Base-by-base conservation (phyloP, 768 basidiomycete genomes). In the Sistotremastrum suecicum region DNA sequence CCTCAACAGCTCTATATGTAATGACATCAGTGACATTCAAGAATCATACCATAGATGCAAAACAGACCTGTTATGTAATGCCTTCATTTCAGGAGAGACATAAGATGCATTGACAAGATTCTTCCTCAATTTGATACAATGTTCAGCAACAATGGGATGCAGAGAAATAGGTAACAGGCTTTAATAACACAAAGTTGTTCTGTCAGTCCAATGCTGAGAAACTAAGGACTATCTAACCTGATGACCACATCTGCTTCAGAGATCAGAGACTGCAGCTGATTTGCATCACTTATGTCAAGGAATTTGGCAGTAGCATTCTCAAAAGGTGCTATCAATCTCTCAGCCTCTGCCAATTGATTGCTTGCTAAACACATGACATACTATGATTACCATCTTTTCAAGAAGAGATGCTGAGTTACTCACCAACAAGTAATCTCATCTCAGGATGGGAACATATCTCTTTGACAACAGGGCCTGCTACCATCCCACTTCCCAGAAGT, bases 31-130 rank as follows among this genome's bases (percentile, higher is more conserved):
- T 9, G 11, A 30, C 7, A 11, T 5, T 1, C 30, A 3, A 28
- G 6, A 5, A 43, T 12, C 20, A 49, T 2, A 3, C 42, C 10
- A 11, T 41, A 31, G 12, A 8, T 5, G 42, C 9, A 3, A 41
- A 5, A 51, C 75, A 29, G 52, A 89, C 88, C 61, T 58, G 7
- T 69, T 51, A 55, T 89, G 67, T 12, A 94, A 59, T 0, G 62
- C 63, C 5, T 67, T 63, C 89, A 95, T 95, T 6, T 70, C 76
- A 0, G 73, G 72, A 1, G 86, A 87, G 51, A 84, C 79, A 57
- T 97, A 97, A 3, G 89, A 92, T 0, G 92, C 89, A 0, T 92
- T 95, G 44, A 97, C 76, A 46, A 97, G 70, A 51, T 92, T 83
- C 50, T 80, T 85, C 7, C 63, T 53, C 49, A 78, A 65, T 34